These are phyloP conservation scores for Aureobasidium vineae DNA, from an alignment of 2,329 filamentous ascomycete genomes.

Conservation along the genomic window DNA sequence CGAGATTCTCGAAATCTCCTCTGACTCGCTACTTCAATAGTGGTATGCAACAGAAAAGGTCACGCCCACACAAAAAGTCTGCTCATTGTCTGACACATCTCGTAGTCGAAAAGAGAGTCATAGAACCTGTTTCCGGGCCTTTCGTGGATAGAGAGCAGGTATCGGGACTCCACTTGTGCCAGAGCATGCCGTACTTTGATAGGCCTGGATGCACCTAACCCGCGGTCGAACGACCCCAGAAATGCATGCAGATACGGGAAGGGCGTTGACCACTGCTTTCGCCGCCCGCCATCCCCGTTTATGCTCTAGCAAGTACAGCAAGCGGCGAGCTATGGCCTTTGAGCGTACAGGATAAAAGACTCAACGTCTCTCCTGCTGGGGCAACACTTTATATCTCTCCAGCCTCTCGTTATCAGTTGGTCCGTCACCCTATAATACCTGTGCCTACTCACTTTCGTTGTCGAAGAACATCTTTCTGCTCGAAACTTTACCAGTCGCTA, in stretches of 20 bases:
- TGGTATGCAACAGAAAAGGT: background rate
- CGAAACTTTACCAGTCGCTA: background rate
- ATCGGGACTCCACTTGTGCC: conserved; percentile 7
- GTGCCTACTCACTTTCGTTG: conserved; percentile 24
- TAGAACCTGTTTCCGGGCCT: conserved; percentile 11
- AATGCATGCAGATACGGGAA: conserved; percentile 20
- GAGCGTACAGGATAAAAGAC: conserved; percentile 24
- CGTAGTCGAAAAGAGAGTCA: background rate
- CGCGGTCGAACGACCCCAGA: conserved; percentile 22
- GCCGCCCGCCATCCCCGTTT: conserved; percentile 23
- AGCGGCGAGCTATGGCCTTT: conserved; percentile 26
- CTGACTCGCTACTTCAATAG: conserved; percentile 7
- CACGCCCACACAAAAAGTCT: background rate
- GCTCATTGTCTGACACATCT: background rate
- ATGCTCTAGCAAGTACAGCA: conserved; percentile 17
- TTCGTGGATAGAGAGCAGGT: background rate
- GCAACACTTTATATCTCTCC: conserved; percentile 10
- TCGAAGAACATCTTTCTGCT: conserved; percentile 8
- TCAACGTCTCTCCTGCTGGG: conserved; percentile 22
- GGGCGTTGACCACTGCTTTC: conserved; percentile 22
- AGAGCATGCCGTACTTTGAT: conserved; percentile 10
- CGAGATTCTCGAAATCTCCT: conserved; percentile 21
- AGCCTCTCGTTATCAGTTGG: background rate
- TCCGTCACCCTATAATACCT: conserved; percentile 14
- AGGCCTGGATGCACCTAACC: conserved; percentile 20